Conservation (phyloP, 495 filamentous ascomycete species). For the Trichocladium antarcticum region DNA sequence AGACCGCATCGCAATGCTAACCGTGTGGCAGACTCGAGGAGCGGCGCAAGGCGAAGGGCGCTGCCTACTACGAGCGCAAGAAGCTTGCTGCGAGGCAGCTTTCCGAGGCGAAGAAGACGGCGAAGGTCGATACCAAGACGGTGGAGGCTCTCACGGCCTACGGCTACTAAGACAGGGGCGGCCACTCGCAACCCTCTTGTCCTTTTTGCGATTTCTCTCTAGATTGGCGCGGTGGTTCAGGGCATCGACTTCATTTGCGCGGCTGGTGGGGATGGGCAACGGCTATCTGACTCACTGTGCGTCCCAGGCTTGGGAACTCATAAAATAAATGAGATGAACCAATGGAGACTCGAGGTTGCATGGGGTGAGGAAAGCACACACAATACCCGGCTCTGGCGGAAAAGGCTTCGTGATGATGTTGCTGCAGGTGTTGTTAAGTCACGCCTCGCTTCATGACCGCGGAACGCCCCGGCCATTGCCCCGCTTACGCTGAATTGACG, state of each 20-base stretch:
- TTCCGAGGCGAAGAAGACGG: constrained; percentile 80
- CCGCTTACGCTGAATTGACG: constrained; percentile 22
- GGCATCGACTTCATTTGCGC: constrained; percentile 34
- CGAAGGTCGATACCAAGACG: constrained; percentile 65
- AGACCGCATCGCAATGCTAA: constrained; percentile 27
- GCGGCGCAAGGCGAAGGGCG: constrained; percentile 96
- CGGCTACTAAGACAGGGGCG: constrained; percentile 43
- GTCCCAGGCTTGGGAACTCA: constrained; percentile 30
- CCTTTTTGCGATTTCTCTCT: constrained; percentile 33
- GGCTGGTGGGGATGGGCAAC: constrained; percentile 27
- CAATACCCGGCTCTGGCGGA: constrained; percentile 23
- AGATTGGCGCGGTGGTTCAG: constrained; percentile 35
- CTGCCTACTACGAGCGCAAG: constrained; percentile 99
- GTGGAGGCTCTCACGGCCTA: constrained; percentile 42
- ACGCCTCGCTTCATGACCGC: constrained; percentile 9
- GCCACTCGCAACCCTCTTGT: constrained; percentile 19
- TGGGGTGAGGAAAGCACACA: constrained; percentile 24
- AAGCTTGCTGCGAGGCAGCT: constrained; percentile 84
- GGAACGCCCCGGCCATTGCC: constrained; percentile 10
- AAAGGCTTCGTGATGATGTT: constrained; percentile 17
- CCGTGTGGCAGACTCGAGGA: constrained; percentile 74
- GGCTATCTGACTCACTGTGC: constrained; percentile 28
- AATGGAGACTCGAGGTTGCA: constrained; percentile 29
- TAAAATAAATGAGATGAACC: constrained; percentile 32
- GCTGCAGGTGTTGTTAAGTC: constrained; percentile 13